Conservation (phyloP, 148 eudicot species). For the Tetragonia tetragonoides region DNA sequence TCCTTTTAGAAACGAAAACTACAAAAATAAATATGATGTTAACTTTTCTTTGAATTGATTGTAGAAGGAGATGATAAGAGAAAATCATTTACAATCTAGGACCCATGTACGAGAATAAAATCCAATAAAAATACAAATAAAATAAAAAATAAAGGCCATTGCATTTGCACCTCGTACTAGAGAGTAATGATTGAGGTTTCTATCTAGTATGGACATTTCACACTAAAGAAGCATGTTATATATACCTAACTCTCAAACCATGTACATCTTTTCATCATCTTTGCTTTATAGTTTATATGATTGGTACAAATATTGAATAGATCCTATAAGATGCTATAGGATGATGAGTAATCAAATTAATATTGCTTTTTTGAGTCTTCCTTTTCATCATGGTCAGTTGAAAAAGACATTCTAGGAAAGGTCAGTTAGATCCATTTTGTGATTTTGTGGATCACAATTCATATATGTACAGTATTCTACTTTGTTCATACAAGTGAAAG, state of each 20-base stretch:
- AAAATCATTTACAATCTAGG: constrained; percentile 9
- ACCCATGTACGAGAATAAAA: constrained; percentile 24
- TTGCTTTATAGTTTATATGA: constrained; percentile 33
- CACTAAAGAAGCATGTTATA: not conserved
- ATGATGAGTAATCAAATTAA: constrained; percentile 5
- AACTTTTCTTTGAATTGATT: too few relatives aligned
- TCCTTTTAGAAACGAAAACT: too few relatives aligned
- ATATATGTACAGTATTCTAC: too few relatives aligned
- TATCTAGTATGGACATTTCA: constrained; percentile 12
- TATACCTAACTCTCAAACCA: constrained; percentile 13
- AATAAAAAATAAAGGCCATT: constrained; percentile 7
- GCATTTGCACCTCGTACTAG: constrained; percentile 22
- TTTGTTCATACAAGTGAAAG: too few relatives aligned
- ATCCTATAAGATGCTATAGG: constrained; percentile 26
- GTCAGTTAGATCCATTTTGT: constrained; percentile 2
- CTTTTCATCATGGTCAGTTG: constrained; percentile 24
- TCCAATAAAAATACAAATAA: not conserved
- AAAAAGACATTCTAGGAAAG: constrained; percentile 22
- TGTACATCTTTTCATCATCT: constrained; percentile 12
- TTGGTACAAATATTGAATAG: constrained; percentile 24
- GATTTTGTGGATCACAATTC: not conserved
- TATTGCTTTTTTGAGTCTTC: constrained; percentile 4
- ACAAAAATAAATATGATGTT: too few relatives aligned
- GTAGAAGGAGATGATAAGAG: not conserved
- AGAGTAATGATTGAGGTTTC: constrained; percentile 16